phyloP scores from a whole-genome alignment of 106 monocot genomes.

The Dactylorhiza incarnata region DNA sequence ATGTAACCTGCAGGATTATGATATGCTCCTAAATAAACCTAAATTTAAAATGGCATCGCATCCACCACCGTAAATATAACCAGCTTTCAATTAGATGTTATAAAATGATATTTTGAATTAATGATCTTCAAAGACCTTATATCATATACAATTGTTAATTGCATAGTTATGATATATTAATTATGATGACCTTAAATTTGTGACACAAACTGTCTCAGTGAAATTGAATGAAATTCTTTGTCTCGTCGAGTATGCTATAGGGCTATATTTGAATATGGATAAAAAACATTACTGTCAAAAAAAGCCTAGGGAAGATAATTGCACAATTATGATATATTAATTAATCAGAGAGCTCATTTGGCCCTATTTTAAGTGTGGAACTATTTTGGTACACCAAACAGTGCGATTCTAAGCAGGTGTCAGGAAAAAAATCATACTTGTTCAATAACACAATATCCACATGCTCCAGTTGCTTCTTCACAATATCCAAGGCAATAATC shows the following conservation, averaged over 20 bases:
- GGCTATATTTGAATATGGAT: too few relatives aligned
- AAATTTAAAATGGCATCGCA: not conserved
- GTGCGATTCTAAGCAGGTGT: not conserved
- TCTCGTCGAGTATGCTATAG: too few relatives aligned
- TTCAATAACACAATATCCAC: slow-evolving; percentile 47
- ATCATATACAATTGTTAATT: too few relatives aligned
- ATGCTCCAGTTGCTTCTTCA: slow-evolving; percentile 41
- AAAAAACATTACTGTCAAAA: too few relatives aligned
- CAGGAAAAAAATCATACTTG: slow-evolving; percentile 27
- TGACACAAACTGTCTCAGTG: too few relatives aligned
- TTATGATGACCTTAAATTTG: too few relatives aligned
- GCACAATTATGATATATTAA: not conserved
- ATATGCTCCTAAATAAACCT: not conserved
- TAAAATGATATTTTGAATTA: not conserved
- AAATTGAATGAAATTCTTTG: too few relatives aligned
- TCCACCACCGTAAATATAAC: not conserved
- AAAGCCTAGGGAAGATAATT: not conserved
- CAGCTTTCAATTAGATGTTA: not conserved
- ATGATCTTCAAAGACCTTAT: not conserved
- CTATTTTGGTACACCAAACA: not conserved
- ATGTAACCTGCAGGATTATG: not conserved
- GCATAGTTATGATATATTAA: too few relatives aligned
- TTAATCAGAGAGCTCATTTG: not conserved
- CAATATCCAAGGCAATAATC: slow-evolving; percentile 36
- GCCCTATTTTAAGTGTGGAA: not conserved